Percentiles rank a stretch among this genome's conserved stretches.
phyloP scores from a whole-genome alignment of 768 basidiomycete species.

The Agaricus blazei region DNA sequence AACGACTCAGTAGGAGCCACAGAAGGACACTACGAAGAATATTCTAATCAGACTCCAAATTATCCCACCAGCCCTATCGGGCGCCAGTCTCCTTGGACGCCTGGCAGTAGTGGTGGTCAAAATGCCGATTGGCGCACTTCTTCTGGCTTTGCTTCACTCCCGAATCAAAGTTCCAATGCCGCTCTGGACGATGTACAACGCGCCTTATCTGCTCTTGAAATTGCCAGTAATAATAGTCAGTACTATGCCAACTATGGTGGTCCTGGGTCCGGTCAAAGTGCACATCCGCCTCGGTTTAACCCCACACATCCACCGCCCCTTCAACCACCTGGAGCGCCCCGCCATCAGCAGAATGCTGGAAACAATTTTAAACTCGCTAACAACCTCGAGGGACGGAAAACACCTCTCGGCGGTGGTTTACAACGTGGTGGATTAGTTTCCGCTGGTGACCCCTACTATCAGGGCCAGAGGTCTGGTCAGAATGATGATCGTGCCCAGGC shows the following conservation, averaged over 20 bases:
- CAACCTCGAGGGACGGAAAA: conserved; percentile 65
- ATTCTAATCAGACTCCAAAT: conserved; percentile 43
- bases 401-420: conserved; percentile 39
- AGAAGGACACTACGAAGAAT: conserved; percentile 52
- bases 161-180: conserved; percentile 25
- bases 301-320: conserved; percentile 7
- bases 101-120: conserved; percentile 15
- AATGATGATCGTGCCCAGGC: conserved; percentile 25
- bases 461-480: conserved; percentile 15
- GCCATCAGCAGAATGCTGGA: conserved; percentile 32
- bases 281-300: conserved; percentile 67
- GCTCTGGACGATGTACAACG: conserved; percentile 74
- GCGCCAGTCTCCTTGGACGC: conserved; percentile 63
- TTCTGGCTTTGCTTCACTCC: conserved; percentile 20
- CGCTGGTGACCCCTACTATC: conserved; percentile 24
- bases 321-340: conserved; percentile 8
- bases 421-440: conserved; percentile 35
- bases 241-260: conserved; percentile 22
- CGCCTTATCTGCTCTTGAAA: conserved; percentile 65
- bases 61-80: conserved; percentile 55
- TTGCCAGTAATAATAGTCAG: conserved; percentile 31
- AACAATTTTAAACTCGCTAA: conserved; percentile 52
- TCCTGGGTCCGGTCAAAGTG: conserved; percentile 39
- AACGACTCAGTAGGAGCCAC: conserved; percentile 43
- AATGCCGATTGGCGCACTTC: conserved; percentile 53